phyloP scores from a whole-genome alignment of 2,329 filamentous ascomycete genomes.

The Penicillium griseofulvum region DNA sequence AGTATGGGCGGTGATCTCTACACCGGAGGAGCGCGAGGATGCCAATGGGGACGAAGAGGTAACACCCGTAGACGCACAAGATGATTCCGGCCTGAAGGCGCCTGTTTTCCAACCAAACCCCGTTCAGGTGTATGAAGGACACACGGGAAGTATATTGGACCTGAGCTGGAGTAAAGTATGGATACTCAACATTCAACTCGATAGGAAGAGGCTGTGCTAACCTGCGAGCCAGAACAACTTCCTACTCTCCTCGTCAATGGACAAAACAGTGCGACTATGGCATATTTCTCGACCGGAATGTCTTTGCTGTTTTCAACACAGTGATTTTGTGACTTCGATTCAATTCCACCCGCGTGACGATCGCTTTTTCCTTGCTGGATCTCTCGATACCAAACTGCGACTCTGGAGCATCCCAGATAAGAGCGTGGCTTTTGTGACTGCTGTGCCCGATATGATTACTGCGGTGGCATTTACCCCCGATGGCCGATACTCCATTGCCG shows the following conservation, averaged over 20 bases:
- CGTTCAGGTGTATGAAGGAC: conserved; percentile 74
- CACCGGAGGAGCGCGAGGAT: conserved; percentile 70
- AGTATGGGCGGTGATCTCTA: conserved; percentile 85
- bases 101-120: conserved; percentile 85
- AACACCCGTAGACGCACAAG: conserved; percentile 45
- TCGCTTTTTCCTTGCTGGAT: conserved; percentile 93
- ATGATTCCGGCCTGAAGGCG: conserved; percentile 69
- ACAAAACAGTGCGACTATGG: conserved; percentile 94
- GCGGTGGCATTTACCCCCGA: conserved; percentile 92
- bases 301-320: conserved; percentile 89
- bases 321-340: conserved; percentile 91
- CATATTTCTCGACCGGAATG: conserved; percentile 83
- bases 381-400: conserved; percentile 80
- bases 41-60: conserved; percentile 69
- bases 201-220: not conserved
- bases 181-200: not conserved
- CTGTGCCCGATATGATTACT: conserved; percentile 83
- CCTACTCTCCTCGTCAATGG: conserved; percentile 91
- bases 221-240: conserved; percentile 71
- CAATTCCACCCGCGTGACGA: conserved; percentile 93
- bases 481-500: conserved; percentile 84
- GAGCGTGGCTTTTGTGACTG: conserved; percentile 76
- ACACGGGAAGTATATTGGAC: conserved; percentile 82
- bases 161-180: conserved; percentile 89
- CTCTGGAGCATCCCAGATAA: conserved; percentile 98